Base-by-base conservation (phyloP, 2,329 filamentous ascomycete species). In the Fusarium tricinctum region DNA sequence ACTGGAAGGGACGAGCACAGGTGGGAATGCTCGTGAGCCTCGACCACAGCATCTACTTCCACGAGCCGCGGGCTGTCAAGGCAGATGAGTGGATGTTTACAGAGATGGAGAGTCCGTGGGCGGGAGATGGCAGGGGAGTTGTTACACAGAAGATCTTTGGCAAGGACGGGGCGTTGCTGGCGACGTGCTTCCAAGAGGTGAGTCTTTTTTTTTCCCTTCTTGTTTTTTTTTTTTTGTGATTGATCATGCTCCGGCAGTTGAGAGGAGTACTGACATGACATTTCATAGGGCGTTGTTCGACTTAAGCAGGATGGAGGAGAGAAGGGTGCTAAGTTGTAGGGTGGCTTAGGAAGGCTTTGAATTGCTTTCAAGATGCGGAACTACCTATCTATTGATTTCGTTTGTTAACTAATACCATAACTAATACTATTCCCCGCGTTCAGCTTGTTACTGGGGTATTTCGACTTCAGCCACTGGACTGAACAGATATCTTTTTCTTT, bases 11-110 rank as follows among this genome's bases (percentile, higher is more conserved):
- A 5, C 80, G 84, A 42, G 89, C 88, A 6, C 82, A 86, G 74
- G 81, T 95, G 49, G 92, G 92, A n/a, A 96, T 96, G 92, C 89
- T 94, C 86, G 92, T 96, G 51, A 91, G 88, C 70, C 80, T 95
- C 51, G 92, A 96, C 76, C 92, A 96, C 77, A 86, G 84, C 50
- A 90, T 91, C 66, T 91, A 90, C 77, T 90, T 90, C 73, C 88
- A 91, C 72, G 86, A 89, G 78, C 88, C 88, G 23, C 78, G 79
- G 61, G 78, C 78, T 58, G 85, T 91, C 57, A 81, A 80, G 71
- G 88, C 87, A 6, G 88, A 91, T 73, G 87, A 94, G 78, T 94
- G 92, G 92, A 91, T 94, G 86, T 89, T 93, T 71, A 87, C 85
- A 20, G 92, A 94, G 81, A 92, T 92, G 86, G 87, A 92, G 79